Evolutionary conservation across 2,329 filamentous ascomycete species (phyloP).

Genomic region (Tolypocladium inflatum): DNA sequence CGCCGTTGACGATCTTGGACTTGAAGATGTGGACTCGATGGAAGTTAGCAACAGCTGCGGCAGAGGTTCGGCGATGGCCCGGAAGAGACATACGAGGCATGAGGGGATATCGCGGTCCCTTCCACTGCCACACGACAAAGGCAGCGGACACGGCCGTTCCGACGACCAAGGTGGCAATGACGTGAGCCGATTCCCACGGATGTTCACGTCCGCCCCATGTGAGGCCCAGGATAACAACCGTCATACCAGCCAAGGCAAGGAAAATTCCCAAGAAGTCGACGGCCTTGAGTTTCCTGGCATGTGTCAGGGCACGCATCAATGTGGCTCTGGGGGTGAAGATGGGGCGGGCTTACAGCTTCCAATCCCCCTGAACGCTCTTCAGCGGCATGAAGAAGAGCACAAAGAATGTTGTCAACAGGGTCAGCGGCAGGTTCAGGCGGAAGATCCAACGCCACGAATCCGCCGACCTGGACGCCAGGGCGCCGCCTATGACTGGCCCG

Average conservation of each 20-base stretch:
- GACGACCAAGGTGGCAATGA: conserved; percentile 43
- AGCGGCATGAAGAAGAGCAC: conserved; percentile 48
- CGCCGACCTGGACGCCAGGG: conserved; percentile 32
- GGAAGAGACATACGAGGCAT: conserved; percentile 27
- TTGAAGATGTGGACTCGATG: conserved; percentile 41
- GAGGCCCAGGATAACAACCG: conserved; percentile 36
- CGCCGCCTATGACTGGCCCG: conserved; percentile 43
- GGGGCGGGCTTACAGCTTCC: conserved; percentile 26
- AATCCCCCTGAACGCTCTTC: conserved; percentile 42
- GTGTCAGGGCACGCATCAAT: neutral
- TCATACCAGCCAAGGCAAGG: conserved; percentile 34
- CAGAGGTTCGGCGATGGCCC: neutral
- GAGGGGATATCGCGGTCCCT: conserved; percentile 36
- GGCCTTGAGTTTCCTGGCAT: conserved; percentile 33
- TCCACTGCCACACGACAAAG: conserved; percentile 45
- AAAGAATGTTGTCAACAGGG: conserved; percentile 32
- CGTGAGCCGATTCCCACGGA: conserved; percentile 43
- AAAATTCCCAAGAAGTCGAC: conserved; percentile 40
- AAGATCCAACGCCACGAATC: conserved; percentile 46
- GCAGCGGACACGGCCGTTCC: conserved; percentile 35
- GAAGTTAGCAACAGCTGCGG: neutral
- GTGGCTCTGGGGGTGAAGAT: neutral
- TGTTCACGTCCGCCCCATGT: conserved; percentile 54
- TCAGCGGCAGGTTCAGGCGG: conserved; percentile 43
- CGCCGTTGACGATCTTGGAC: conserved; percentile 41